phyloP scores from a whole-genome alignment of 352 stramenopile genomes.

The Aphanomyces stellatus region DNA sequence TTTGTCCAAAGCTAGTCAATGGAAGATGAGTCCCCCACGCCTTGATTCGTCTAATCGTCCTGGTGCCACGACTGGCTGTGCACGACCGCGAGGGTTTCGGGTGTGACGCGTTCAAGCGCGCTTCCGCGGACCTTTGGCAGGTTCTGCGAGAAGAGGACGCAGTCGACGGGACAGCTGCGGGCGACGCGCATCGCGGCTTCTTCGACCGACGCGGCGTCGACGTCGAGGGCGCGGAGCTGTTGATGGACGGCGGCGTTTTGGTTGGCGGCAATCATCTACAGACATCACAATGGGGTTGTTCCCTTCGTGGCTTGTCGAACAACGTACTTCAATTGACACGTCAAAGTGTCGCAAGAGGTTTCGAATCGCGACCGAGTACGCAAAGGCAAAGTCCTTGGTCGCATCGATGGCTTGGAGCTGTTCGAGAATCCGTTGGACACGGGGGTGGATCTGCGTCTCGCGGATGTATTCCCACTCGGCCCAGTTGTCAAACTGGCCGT shows the following conservation, averaged over 20 bases:
- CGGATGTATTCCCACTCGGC: conserved; percentile 75
- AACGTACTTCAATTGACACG: conserved; percentile 55
- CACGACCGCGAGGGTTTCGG: not conserved
- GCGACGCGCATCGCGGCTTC: not conserved
- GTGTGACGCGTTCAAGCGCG: not conserved
- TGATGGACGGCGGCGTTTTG: not conserved
- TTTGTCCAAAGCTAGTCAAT: no score
- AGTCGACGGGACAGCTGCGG: not conserved
- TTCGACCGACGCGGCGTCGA: not conserved
- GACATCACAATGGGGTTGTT: not conserved
- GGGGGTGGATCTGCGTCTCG: conserved; percentile 72
- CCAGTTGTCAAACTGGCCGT: conserved; percentile 76
- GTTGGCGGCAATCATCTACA: conserved; percentile 16
- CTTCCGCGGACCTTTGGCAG: no score
- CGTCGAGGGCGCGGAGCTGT: not conserved
- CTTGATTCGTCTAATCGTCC: no score
- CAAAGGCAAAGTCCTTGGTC: conserved; percentile 66
- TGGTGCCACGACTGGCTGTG: no score
- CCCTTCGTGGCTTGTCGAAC: no score
- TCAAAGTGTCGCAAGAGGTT: conserved; percentile 79
- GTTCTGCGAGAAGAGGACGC: not conserved
- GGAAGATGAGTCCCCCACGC: no score
- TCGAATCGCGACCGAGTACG: conserved; percentile 67
- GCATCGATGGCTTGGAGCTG: conserved; percentile 42
- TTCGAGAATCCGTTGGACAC: conserved; percentile 35